phyloP scores from a whole-genome alignment of 495 filamentous ascomycete genomes.

The Haplographium delicatum region DNA sequence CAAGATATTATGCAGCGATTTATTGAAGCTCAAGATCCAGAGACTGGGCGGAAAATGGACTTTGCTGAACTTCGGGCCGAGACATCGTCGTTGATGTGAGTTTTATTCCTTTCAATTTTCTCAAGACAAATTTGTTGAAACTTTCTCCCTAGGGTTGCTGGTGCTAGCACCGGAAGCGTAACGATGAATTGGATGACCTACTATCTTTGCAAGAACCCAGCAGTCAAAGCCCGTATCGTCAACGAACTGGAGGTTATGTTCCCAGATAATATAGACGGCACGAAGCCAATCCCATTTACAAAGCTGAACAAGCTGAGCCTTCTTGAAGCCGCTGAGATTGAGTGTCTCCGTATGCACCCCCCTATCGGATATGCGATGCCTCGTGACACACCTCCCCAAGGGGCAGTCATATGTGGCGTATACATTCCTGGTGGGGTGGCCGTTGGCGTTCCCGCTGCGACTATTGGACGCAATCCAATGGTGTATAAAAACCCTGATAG shows the following conservation, averaged over 20 bases:
- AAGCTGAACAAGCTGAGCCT: conserved; percentile 8
- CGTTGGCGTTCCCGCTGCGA: conserved; percentile 35
- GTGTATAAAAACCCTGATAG: conserved; percentile 29
- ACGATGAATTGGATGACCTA: conserved; percentile 12
- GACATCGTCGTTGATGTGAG: conserved; percentile 10
- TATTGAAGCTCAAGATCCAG: conserved; percentile 11
- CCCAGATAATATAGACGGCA: background rate
- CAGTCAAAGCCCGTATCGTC: conserved; percentile 1
- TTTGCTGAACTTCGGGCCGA: conserved; percentile 10
- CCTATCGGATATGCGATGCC: conserved; percentile 31
- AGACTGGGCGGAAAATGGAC: conserved; percentile 9
- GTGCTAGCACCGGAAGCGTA: conserved; percentile 7
- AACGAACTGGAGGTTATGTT: conserved; percentile 5
- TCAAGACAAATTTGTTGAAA: background rate
- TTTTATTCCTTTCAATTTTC: background rate
- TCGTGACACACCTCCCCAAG: conserved; percentile 41
- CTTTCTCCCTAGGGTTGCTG: conserved; percentile 4
- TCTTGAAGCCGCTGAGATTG: conserved; percentile 43
- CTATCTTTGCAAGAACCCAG: conserved; percentile 11
- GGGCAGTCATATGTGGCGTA: conserved; percentile 40
- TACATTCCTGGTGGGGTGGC: conserved; percentile 43
- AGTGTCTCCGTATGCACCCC: conserved; percentile 41
- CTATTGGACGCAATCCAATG: conserved; percentile 28
- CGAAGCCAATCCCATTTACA: background rate
- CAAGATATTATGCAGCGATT: conserved; percentile 17